A percentile compares a stretch with the other conserved stretches of the same genome.
Conservation (phyloP, 441 rosid genomes). For the Pelargonium fulgidum region DNA sequence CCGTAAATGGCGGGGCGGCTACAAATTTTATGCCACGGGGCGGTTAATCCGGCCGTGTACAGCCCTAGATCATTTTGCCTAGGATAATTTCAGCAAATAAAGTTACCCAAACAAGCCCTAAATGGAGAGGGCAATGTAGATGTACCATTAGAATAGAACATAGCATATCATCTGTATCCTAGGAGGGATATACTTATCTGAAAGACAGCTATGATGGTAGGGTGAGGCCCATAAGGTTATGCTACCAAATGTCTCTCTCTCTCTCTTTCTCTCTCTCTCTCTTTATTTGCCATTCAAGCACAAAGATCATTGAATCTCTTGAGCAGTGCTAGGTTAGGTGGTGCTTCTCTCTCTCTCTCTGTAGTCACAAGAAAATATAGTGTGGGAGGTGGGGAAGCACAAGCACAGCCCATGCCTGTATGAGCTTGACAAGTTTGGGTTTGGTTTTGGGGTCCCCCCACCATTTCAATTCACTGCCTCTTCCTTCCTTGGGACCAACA, state of each 20-base stretch:
- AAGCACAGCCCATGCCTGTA: background rate
- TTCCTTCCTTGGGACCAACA: background rate
- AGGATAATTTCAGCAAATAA: too few relatives aligned
- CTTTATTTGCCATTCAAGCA: background rate
- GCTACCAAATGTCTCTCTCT: too few relatives aligned
- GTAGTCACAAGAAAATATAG: background rate
- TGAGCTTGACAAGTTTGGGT: too few relatives aligned
- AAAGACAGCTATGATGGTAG: constrained; percentile 3
- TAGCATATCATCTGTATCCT: background rate
- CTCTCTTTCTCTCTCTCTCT: background rate
- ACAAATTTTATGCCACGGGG: too few relatives aligned
- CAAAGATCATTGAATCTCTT: background rate
- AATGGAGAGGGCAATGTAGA: too few relatives aligned
- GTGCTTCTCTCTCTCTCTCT: background rate
- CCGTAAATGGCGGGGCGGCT: too few relatives aligned
- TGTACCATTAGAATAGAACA: too few relatives aligned
- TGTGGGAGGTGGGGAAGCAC: background rate
- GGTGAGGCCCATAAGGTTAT: constrained; percentile 1
- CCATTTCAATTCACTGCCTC: background rate
- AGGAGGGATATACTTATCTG: constrained; percentile 8
- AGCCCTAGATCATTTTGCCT: too few relatives aligned
- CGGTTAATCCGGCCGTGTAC: too few relatives aligned
- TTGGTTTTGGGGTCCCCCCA: background rate
- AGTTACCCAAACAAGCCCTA: too few relatives aligned
- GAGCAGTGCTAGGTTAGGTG: background rate